phyloP scores from a whole-genome alignment of 768 basidiomycete species.

The Roridomyces roridus region DNA sequence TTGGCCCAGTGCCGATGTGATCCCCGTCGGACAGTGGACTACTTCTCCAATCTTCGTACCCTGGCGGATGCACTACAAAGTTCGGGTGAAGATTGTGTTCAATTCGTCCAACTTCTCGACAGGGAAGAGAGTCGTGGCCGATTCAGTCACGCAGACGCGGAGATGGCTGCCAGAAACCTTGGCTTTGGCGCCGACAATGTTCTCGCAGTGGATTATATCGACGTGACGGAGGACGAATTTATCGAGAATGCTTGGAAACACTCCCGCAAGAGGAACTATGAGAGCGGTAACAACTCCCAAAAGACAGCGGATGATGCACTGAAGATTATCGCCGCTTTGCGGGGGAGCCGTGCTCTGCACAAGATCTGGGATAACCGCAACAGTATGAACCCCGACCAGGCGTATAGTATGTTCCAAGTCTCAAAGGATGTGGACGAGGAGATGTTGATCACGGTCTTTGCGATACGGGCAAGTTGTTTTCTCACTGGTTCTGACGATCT shows the following conservation, averaged over 20 bases:
- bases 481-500: neutral
- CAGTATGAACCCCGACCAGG: constrained; percentile 71
- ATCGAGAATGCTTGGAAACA: constrained; percentile 74
- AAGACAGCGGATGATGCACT: constrained; percentile 71
- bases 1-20: constrained; percentile 84
- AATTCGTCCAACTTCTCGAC: constrained; percentile 62
- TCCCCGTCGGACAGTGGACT: constrained; percentile 62
- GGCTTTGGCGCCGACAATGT: constrained; percentile 71
- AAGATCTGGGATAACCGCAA: constrained; percentile 57
- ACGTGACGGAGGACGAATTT: constrained; percentile 73
- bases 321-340: constrained; percentile 67
- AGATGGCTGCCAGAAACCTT: constrained; percentile 53
- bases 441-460: constrained; percentile 77
- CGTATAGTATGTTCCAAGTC: constrained; percentile 75
- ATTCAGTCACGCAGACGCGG: constrained; percentile 64
- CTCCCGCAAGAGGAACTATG: constrained; percentile 58
- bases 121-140: constrained; percentile 69
- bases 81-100: constrained; percentile 50
- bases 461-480: constrained; percentile 62
- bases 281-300: constrained; percentile 51
- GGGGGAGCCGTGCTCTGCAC: constrained; percentile 56
- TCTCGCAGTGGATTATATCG: constrained; percentile 72
- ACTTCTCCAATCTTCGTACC: constrained; percentile 65
- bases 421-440: constrained; percentile 75
- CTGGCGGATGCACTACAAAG: constrained; percentile 58